Base-by-base conservation (phyloP, 306 rosid genomes). In the Cucurbita moschata region DNA sequence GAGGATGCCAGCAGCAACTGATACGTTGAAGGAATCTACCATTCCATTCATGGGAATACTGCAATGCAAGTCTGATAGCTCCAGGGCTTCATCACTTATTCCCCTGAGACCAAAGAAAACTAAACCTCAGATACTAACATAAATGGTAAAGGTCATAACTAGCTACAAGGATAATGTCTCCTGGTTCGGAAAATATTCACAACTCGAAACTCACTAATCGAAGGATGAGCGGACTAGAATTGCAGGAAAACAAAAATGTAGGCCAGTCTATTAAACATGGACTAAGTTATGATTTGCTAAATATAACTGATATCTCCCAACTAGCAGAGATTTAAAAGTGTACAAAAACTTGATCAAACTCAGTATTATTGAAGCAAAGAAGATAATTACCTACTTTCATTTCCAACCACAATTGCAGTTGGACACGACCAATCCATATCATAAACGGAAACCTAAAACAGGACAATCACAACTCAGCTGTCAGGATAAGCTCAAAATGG, bases 11-110 rank as follows among this genome's bases (percentile, higher is more conserved):
- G 97, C 97, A 60, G 97, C 98, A 80, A 94, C 98, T 38, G 97
- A 90, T 77, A 90, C 96, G 79, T 94, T 90, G 83, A 89, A 90
- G 76, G 98, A 94, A 78, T 90, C 96, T 62, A 90, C 97, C 98
- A 90, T 94, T 61, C 98, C 98, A 0, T 88, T 88, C 97, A 94
- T 89, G 5, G 98, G 95, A 77, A 90, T 87, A 80, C 89, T 84
- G 83, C 97, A 94, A 78, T 83, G 89, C 75, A 94, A 62, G 78
- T 90, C 97, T 37, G 98, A 94, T 83, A 90, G 81, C 70, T 80
- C 90, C 86, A 90, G 73, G 52, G 98, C 97, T 81, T 89, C 96
- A 6, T 89, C 87, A 77, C 88, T 94, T 75, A 87, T 86, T 23
- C 97, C 98, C 89, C 96, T 94, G 84, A 82, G 63, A 37, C 63